phyloP scores from a whole-genome alignment of 2,329 filamentous ascomycete genomes.

The Colletotrichum sp. region DNA sequence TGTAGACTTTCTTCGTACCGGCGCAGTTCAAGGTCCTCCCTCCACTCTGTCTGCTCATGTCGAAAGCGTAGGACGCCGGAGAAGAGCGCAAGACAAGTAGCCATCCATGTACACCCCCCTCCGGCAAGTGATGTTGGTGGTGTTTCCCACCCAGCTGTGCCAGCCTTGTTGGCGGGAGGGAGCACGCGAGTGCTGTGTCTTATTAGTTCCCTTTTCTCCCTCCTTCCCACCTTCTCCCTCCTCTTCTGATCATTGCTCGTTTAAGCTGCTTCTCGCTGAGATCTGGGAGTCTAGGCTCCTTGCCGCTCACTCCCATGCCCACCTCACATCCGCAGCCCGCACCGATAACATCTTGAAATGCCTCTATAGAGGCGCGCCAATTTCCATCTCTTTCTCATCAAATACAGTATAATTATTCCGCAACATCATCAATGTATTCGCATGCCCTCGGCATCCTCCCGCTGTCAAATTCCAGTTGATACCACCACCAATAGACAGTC shows the following conservation, averaged over 20 bases:
- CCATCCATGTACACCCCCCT: background rate
- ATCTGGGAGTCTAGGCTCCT: background rate
- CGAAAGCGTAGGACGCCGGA: background rate
- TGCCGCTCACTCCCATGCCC: background rate
- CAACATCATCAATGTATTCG: background rate
- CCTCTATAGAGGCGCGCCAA: background rate
- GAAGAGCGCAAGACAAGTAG: background rate
- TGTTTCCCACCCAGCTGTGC: background rate
- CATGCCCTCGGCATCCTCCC: background rate
- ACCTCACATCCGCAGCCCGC: background rate
- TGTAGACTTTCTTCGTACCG: background rate
- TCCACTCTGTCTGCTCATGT: background rate
- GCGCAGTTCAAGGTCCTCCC: background rate
- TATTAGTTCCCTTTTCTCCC: background rate
- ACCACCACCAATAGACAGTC: background rate
- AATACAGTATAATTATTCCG: background rate
- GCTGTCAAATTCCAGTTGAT: background rate
- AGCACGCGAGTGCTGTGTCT: background rate
- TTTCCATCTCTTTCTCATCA: background rate
- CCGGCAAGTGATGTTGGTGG: background rate
- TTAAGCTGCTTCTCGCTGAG: background rate
- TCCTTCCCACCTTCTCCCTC: background rate
- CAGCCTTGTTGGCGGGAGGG: background rate
- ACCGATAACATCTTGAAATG: background rate
- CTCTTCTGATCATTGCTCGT: background rate